These are phyloP conservation scores for Boletus rubroflammeus DNA, from an alignment of 768 basidiomycete species.

Conservation along the genomic window DNA sequence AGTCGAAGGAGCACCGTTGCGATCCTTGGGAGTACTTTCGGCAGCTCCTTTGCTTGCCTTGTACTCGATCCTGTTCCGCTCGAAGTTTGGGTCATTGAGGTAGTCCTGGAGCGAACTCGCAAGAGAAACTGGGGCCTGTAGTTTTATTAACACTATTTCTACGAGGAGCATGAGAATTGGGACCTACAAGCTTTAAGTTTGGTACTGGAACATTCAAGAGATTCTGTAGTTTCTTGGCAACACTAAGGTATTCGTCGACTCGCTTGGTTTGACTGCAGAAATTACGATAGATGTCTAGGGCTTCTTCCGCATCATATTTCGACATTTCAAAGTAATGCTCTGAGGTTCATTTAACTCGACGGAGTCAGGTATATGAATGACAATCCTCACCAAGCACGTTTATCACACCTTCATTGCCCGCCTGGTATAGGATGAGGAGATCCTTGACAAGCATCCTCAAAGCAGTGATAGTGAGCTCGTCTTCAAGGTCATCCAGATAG, in stretches of 20 bases:
- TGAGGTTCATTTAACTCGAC: slow-evolving; percentile 26
- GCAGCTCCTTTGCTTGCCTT: slow-evolving; percentile 70
- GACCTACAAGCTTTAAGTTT: slow-evolving; percentile 80
- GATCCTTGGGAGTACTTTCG: slow-evolving; percentile 36
- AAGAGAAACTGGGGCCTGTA: slow-evolving; percentile 89
- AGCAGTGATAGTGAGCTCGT: slow-evolving; percentile 85
- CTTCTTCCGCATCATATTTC: slow-evolving; percentile 81
- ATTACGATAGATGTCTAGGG: slow-evolving; percentile 83
- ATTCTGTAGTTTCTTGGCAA: slow-evolving; percentile 91
- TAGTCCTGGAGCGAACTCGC: slow-evolving; percentile 94
- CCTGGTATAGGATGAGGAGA: slow-evolving; percentile 90
- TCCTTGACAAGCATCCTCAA: slow-evolving; percentile 95
- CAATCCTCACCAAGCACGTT: slow-evolving; percentile 64
- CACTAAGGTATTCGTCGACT: slow-evolving; percentile 88
- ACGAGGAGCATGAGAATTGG: neutral
- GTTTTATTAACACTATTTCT: neutral
- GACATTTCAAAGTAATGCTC: slow-evolving; percentile 99
- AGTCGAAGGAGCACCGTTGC: slow-evolving; percentile 7
- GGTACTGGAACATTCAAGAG: slow-evolving; percentile 92
- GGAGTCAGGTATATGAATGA: slow-evolving; percentile 18
- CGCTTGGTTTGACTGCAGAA: slow-evolving; percentile 93
- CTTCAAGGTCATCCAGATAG: slow-evolving; percentile 89
- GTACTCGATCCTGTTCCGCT: slow-evolving; percentile 92
- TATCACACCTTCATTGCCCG: slow-evolving; percentile 92
- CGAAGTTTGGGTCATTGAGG: slow-evolving; percentile 93